Evolutionary conservation across 2,329 filamentous ascomycete genomes (phyloP).

Genomic region (Phaeosphaeriaceae sp.): DNA sequence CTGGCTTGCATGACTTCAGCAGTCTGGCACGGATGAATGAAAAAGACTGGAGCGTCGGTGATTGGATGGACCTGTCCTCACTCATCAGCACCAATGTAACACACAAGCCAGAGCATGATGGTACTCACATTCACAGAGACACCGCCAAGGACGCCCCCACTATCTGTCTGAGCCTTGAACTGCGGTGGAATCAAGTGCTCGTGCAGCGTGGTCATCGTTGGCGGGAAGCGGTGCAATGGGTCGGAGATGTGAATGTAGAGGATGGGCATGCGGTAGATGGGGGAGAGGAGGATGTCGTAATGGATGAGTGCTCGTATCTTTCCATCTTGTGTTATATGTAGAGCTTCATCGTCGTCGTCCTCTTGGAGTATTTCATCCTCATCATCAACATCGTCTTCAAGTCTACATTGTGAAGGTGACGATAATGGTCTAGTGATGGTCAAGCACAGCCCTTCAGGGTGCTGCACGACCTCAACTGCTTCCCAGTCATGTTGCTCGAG

Average conservation of each 20-base stretch:
- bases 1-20: slow-evolving; percentile 76
- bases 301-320: slow-evolving; percentile 16
- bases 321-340: slow-evolving; percentile 3
- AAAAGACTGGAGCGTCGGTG: slow-evolving; percentile 80
- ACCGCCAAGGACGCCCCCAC: slow-evolving; percentile 49
- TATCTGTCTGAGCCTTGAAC: slow-evolving; percentile 41
- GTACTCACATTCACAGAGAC: slow-evolving; percentile 46
- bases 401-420: neutral
- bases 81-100: neutral
- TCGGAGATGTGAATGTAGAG: slow-evolving; percentile 51
- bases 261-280: slow-evolving; percentile 55
- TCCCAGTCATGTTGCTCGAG: slow-evolving; percentile 32
- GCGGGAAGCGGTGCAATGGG: slow-evolving; percentile 32
- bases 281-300: slow-evolving; percentile 55
- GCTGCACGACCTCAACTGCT: slow-evolving; percentile 25
- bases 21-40: slow-evolving; percentile 91
- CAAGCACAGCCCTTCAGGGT: slow-evolving; percentile 21
- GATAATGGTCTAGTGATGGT: slow-evolving; percentile 21
- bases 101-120: neutral
- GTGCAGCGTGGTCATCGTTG: slow-evolving; percentile 46
- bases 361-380: neutral
- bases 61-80: slow-evolving; percentile 77
- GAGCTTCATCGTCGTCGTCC: slow-evolving; percentile 34
- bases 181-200: slow-evolving; percentile 44
- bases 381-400: slow-evolving; percentile 8